phyloP scores from a whole-genome alignment of 768 basidiomycete genomes.

The Pulveroboletus ravenelii region DNA sequence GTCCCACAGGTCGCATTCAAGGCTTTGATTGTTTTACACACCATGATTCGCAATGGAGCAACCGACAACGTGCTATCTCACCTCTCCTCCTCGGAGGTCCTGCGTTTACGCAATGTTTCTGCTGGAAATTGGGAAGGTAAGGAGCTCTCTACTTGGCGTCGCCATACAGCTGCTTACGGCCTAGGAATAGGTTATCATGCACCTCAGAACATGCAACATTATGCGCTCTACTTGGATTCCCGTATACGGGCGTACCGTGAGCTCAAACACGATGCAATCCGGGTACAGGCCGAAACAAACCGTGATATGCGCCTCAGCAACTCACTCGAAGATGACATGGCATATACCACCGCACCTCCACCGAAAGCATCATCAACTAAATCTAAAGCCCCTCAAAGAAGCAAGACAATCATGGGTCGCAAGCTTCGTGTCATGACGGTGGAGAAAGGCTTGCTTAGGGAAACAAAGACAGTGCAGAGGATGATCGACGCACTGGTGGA shows the following conservation, averaged over 20 bases:
- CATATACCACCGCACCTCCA: conserved; percentile 27
- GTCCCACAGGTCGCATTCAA: conserved; percentile 87
- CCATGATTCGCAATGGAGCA: conserved; percentile 94
- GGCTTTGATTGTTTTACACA: conserved; percentile 90
- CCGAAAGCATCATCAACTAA: conserved; percentile 30
- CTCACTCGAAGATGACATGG: conserved; percentile 59
- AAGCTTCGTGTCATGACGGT: conserved; percentile 90
- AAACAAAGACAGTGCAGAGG: conserved; percentile 85
- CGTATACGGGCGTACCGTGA: conserved; percentile 86
- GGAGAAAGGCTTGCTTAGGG: conserved; percentile 90
- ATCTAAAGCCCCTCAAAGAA: conserved; percentile 43
- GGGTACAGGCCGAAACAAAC: conserved; percentile 91
- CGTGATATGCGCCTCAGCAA: conserved; percentile 67
- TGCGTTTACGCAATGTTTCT: conserved; percentile 78
- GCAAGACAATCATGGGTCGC: conserved; percentile 75
- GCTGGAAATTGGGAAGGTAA: conserved; percentile 85
- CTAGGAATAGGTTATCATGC: conserved; percentile 65
- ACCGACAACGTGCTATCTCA: conserved; percentile 89
- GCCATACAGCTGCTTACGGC: not conserved
- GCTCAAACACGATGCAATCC: conserved; percentile 89
- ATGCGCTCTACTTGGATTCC: conserved; percentile 83
- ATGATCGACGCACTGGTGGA: conserved; percentile 87
- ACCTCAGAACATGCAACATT: conserved; percentile 81
- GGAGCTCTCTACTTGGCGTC: not conserved
- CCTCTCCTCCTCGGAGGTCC: conserved; percentile 75